Percentiles rank a stretch among this genome's conserved stretches.
phyloP scores from a whole-genome alignment of 2,329 filamentous ascomycete genomes.

The Aspergillus melleus region DNA sequence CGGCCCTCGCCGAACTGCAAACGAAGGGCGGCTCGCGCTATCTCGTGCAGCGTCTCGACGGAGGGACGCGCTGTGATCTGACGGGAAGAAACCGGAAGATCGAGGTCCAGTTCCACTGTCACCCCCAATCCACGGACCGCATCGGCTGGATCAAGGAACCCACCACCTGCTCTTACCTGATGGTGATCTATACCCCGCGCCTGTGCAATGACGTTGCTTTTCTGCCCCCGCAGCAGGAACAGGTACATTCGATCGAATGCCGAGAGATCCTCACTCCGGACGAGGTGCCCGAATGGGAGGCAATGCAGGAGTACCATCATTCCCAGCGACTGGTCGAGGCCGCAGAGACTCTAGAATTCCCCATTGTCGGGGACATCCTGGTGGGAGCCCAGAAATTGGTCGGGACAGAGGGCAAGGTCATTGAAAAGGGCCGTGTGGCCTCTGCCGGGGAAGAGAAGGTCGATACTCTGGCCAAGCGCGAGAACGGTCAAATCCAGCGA shows the following conservation, averaged over 20 bases:
- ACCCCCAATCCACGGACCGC: slow-evolving; percentile 70
- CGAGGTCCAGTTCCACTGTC: slow-evolving; percentile 78
- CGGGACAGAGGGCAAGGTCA: slow-evolving; percentile 55
- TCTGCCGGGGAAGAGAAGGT: slow-evolving; percentile 51
- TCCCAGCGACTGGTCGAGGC: slow-evolving; percentile 36
- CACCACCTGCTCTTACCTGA: slow-evolving; percentile 85
- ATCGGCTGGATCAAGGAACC: slow-evolving; percentile 94
- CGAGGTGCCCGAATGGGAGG: slow-evolving; percentile 51
- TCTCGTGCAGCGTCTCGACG: slow-evolving; percentile 76
- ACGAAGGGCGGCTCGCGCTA: slow-evolving; percentile 82
- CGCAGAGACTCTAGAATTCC: slow-evolving; percentile 28
- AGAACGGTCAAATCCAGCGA: slow-evolving; percentile 62
- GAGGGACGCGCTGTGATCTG: slow-evolving; percentile 81
- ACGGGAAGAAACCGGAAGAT: slow-evolving; percentile 79
- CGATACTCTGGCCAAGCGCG: slow-evolving; percentile 53
- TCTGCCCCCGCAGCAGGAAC: slow-evolving; percentile 73
- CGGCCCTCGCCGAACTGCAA: slow-evolving; percentile 65
- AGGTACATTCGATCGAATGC: slow-evolving; percentile 75
- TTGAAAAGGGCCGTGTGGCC: slow-evolving; percentile 59
- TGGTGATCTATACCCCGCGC: slow-evolving; percentile 87
- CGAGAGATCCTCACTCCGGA: slow-evolving; percentile 65
- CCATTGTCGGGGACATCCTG: slow-evolving; percentile 58
- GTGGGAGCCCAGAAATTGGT: slow-evolving; percentile 60
- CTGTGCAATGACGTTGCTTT: slow-evolving; percentile 88
- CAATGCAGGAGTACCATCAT: slow-evolving; percentile 35